A percentile compares a stretch with the other conserved stretches of the same genome.
These are phyloP conservation scores for Apiospora hydei DNA, from an alignment of 2,329 filamentous ascomycete genomes.

Conservation along the genomic window DNA sequence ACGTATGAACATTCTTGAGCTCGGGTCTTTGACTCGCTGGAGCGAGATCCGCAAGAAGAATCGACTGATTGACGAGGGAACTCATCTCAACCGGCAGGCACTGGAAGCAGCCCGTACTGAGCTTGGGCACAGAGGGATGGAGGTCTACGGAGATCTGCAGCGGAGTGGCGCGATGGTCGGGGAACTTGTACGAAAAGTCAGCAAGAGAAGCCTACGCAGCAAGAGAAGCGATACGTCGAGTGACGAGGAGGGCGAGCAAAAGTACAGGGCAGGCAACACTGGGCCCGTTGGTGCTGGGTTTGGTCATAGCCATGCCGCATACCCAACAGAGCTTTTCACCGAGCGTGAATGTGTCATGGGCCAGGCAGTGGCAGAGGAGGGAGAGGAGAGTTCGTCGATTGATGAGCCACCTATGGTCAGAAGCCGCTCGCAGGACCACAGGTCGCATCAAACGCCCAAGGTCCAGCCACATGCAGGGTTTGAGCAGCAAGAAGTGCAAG, in stretches of 20 bases:
- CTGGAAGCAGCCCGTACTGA: slow-evolving; percentile 43
- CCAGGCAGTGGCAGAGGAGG: slow-evolving; percentile 47
- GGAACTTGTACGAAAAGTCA: slow-evolving; percentile 43
- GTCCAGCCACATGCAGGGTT: slow-evolving; percentile 32
- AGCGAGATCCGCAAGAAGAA: slow-evolving; percentile 73
- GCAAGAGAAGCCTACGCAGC: slow-evolving; percentile 42
- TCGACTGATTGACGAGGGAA: slow-evolving; percentile 57
- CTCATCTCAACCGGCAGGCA: slow-evolving; percentile 45
- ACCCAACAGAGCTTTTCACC: slow-evolving; percentile 34
- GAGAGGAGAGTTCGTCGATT: slow-evolving; percentile 31
- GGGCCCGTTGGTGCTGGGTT: slow-evolving; percentile 31
- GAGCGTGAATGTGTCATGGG: slow-evolving; percentile 48
- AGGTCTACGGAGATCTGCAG: slow-evolving; percentile 39
- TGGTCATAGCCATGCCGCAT: slow-evolving; percentile 33
- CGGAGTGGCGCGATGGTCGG: slow-evolving; percentile 41
- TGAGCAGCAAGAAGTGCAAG: slow-evolving; percentile 26
- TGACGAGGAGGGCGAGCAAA: slow-evolving; percentile 35
- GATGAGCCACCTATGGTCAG: background rate
- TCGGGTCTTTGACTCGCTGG: slow-evolving; percentile 73
- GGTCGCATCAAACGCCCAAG: slow-evolving; percentile 29
- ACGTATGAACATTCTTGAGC: slow-evolving; percentile 74
- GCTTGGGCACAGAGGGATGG: slow-evolving; percentile 37
- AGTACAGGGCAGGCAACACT: slow-evolving; percentile 30
- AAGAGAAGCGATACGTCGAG: slow-evolving; percentile 36
- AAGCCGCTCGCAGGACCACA: slow-evolving; percentile 16